Evolutionary conservation across 2,329 filamentous ascomycete genomes (phyloP).

Genomic region (Cadophora malorum): DNA sequence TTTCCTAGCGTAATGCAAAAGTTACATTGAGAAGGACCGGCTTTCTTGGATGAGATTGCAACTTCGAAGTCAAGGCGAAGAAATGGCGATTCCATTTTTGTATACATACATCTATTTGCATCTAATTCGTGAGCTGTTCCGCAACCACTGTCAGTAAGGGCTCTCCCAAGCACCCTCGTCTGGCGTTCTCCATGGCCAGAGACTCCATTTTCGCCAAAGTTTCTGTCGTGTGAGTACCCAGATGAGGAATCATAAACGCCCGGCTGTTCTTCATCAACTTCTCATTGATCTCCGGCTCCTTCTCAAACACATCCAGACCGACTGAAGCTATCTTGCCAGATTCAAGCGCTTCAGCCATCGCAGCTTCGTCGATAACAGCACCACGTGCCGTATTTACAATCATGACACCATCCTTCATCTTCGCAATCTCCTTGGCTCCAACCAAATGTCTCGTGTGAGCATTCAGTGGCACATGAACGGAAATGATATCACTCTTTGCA

Average conservation of each 20-base stretch:
- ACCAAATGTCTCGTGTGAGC: slow-evolving; percentile 74
- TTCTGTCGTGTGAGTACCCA: slow-evolving; percentile 50
- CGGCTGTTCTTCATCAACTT: slow-evolving; percentile 63
- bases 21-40: neutral
- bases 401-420: slow-evolving; percentile 73
- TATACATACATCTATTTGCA: neutral
- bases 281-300: slow-evolving; percentile 73
- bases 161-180: slow-evolving; percentile 9
- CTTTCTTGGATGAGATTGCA: neutral
- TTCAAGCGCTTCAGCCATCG: slow-evolving; percentile 75
- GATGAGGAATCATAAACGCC: no score
- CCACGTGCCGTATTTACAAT: slow-evolving; percentile 83
- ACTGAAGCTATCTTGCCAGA: slow-evolving; percentile 70
- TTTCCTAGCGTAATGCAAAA: no score
- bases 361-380: slow-evolving; percentile 78
- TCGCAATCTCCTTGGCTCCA: slow-evolving; percentile 67
- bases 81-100: neutral
- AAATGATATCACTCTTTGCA: slow-evolving; percentile 72
- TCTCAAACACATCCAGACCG: slow-evolving; percentile 81
- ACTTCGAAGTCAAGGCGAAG: neutral
- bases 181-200: slow-evolving; percentile 50
- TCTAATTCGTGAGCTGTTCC: slow-evolving; percentile 12
- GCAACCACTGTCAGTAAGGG: slow-evolving; percentile 19
- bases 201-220: slow-evolving; percentile 39
- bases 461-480: slow-evolving; percentile 75